Percentiles rank a stretch among this genome's conserved stretches.
These are phyloP conservation scores for Phaeosphaeriaceae sp. DNA, from an alignment of 2,329 filamentous ascomycete species.

Conservation along the genomic window DNA sequence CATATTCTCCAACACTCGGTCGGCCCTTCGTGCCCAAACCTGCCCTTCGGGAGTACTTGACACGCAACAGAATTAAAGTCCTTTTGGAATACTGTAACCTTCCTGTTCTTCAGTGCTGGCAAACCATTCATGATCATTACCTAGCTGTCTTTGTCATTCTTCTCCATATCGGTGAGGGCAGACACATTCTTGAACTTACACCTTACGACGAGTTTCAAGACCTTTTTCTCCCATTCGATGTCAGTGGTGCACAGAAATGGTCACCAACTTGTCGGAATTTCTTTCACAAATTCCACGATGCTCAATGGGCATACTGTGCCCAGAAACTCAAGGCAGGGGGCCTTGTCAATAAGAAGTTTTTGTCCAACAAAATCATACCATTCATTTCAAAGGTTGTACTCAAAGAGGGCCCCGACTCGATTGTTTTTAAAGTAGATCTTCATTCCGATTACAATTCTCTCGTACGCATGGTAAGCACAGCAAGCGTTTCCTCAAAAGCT, in stretches of 20 bases:
- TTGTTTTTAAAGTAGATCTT: constrained; percentile 12
- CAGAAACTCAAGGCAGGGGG: not conserved
- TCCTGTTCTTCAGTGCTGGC: not conserved
- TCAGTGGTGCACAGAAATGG: not conserved
- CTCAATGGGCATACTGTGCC: constrained; percentile 23
- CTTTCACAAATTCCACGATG: constrained; percentile 14
- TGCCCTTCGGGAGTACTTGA: constrained; percentile 1
- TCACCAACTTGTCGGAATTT: not conserved
- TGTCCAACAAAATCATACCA: constrained; percentile 10
- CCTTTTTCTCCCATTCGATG: constrained; percentile 14
- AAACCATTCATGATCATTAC: constrained; percentile 8
- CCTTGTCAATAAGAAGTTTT: constrained; percentile 4
- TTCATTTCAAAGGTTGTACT: not conserved
- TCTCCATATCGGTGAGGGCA: constrained; percentile 11
- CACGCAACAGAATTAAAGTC: not conserved
- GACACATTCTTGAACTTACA: constrained; percentile 13
- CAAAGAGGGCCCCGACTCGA: not conserved
- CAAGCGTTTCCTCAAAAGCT: too few species aligned
- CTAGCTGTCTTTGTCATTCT: constrained; percentile 21
- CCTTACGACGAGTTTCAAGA: constrained; percentile 11
- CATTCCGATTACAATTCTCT: constrained; percentile 18
- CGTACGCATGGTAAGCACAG: not conserved
- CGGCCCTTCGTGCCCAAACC: constrained; percentile 8
- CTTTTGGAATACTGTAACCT: not conserved
- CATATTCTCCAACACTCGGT: not conserved